Evolutionary conservation across 75 land plant species (phyloP).

Genomic region (Pinus albicaulis): DNA sequence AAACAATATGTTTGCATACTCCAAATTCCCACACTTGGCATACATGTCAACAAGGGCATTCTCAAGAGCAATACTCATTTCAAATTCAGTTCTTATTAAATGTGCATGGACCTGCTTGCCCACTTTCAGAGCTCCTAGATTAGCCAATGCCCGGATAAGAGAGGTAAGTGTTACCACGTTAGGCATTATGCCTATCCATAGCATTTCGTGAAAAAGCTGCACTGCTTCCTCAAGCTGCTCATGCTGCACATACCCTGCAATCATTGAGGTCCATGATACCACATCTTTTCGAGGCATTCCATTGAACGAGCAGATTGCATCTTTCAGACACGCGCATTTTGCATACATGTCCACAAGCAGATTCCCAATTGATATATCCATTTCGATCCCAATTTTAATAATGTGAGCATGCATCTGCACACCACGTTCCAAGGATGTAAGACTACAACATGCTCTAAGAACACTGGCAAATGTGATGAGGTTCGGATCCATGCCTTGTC

Average conservation of each 20-base stretch:
- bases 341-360: too few relatives aligned
- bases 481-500: slow-evolving; percentile 3
- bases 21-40: slow-evolving; percentile 52
- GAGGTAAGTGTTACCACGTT: slow-evolving; percentile 22
- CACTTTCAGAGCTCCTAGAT: not conserved
- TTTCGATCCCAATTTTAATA: not conserved
- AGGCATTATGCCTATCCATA: slow-evolving; percentile 8
- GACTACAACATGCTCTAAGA: slow-evolving; percentile 1
- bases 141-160: slow-evolving; percentile 13
- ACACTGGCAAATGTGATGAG: not conserved
- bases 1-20: slow-evolving; percentile 31
- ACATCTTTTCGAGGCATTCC: not conserved
- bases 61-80: not conserved
- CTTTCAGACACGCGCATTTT: too few relatives aligned
- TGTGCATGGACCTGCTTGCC: slow-evolving; percentile 8
- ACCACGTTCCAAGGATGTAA: not conserved
- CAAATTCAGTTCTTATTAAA: not conserved
- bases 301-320: not conserved
- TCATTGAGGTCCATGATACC: not conserved
- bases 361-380: not conserved
- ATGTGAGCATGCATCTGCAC: not conserved
- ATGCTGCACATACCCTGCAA: slow-evolving; percentile 46
- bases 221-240: slow-evolving; percentile 32
- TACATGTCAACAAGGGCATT: slow-evolving; percentile 18
- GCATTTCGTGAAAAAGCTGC: slow-evolving; percentile 33